Evolutionary conservation across 2,329 filamentous ascomycete genomes (phyloP), one percentile per base, ranked within the genome.

Genomic region (Hymenoscyphus fructigenus): DNA sequence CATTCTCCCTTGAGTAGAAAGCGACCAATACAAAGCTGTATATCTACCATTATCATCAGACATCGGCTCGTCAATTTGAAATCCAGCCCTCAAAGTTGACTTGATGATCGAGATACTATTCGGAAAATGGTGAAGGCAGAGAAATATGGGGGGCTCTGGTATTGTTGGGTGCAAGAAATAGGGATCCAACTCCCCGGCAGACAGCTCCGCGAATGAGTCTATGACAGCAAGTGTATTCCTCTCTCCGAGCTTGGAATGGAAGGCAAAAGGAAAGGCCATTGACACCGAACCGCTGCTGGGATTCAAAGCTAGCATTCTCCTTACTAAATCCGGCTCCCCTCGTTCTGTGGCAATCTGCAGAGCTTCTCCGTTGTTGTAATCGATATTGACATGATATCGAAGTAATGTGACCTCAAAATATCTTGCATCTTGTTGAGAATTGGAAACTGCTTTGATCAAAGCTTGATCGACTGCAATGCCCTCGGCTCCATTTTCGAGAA

Each of bases 1-100:
- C 66, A 81, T 83, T 74, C 89, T 89, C 67, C 88, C 84, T 0
- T 86, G 85, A 68, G 89, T 86, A 6, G 85, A 76, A 61, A 90
- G 78, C 0, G 85, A 82, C 87, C 87, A 90, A 58, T 83, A 76
- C 6, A 90, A 76, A 1, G 88, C 77, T 1, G 84, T 84, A 41
- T 29, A 55, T 12, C 44, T 47, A 10, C 53, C 59, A 32, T 28
- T 60, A 20, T 64, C 65, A 5, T n/a, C 29, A 3, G 47, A 53
- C 47, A 87, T 79, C 10, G 80, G 77, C 72, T 90, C 87, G 64
- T 88, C 84, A 64, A 87, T 79, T 69, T 87, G 88, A 65, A 83
- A 86, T 0, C 86, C 86, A 3, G 82, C 81, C 64, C 87, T 80
- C 3, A 88, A 73, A 1, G 88, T 75, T 0, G 81, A 79, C 66